Evolutionary conservation across 352 stramenopile genomes (phyloP).

Genomic region (Phytophthora cryptogea): DNA sequence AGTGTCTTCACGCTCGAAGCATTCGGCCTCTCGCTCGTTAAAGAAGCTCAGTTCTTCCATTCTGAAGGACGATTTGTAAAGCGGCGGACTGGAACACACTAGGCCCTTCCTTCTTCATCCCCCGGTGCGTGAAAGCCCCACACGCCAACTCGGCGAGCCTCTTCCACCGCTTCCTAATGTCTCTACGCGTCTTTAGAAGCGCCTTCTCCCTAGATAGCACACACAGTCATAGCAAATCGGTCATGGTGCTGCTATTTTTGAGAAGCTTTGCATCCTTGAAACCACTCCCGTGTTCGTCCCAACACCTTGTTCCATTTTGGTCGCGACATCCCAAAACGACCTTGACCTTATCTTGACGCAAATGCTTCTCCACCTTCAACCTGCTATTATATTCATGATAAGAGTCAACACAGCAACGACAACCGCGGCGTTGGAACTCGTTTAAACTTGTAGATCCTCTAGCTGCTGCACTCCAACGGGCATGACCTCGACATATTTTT

Average conservation of each 20-base stretch:
- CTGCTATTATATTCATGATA: background rate
- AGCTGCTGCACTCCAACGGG: slow-evolving; percentile 7
- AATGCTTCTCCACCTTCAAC: background rate
- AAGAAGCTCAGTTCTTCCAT: slow-evolving; percentile 87
- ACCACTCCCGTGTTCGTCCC: slow-evolving; percentile 20
- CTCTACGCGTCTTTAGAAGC: slow-evolving; percentile 23
- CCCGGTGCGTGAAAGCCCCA: slow-evolving; percentile 28
- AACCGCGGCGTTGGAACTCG: background rate
- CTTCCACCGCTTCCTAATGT: slow-evolving; percentile 18
- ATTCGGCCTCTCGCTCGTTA: slow-evolving; percentile 84
- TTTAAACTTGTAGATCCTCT: background rate
- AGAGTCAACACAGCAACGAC: background rate
- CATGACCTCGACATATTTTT: slow-evolving; percentile 63
- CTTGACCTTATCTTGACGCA: slow-evolving; percentile 15
- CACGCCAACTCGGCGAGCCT: slow-evolving; percentile 21
- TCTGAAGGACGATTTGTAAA: slow-evolving; percentile 19
- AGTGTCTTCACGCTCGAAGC: slow-evolving; percentile 81
- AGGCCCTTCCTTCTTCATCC: slow-evolving; percentile 43
- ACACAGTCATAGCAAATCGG: slow-evolving; percentile 12
- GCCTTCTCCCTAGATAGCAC: slow-evolving; percentile 31
- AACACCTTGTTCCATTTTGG: background rate
- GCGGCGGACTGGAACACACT: slow-evolving; percentile 27
- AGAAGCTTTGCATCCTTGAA: slow-evolving; percentile 18
- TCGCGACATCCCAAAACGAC: slow-evolving; percentile 8
- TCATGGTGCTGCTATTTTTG: slow-evolving; percentile 34